Conservation (phyloP, 305 asterid species). For the Fraxinus sp. region DNA sequence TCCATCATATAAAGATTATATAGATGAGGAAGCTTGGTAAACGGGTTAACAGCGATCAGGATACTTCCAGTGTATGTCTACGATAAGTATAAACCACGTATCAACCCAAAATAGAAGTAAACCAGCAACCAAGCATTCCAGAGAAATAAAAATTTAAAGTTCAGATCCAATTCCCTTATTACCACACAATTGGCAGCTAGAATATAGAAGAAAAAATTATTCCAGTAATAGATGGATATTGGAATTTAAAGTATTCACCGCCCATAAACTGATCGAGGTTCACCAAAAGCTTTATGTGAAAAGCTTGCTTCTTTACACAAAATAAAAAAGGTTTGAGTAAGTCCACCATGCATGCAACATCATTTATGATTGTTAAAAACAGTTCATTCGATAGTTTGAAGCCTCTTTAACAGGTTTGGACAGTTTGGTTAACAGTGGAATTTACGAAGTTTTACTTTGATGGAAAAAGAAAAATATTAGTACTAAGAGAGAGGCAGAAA, state of each 20-base stretch:
- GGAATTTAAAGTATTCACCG: not conserved
- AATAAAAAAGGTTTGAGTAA: not conserved
- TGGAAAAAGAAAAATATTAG: not conserved
- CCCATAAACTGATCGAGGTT: not conserved
- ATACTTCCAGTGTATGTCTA: conserved; percentile 99
- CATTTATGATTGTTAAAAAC: not conserved
- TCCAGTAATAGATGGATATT: not conserved
- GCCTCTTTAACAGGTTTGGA: not conserved
- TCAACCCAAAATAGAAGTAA: conserved; percentile 26
- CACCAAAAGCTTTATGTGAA: not conserved
- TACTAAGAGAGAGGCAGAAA: not conserved
- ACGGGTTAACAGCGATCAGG: conserved; percentile 94
- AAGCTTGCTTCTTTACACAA: not conserved
- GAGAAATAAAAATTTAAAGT: not conserved
- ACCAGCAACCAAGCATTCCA: not conserved
- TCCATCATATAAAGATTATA: conserved; percentile 96
- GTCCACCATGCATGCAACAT: not conserved
- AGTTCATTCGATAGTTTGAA: not conserved
- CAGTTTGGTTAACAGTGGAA: not conserved
- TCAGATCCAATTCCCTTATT: not conserved
- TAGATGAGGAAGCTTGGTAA: conserved; percentile 96
- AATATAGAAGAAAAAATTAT: not conserved
- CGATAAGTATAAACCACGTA: conserved; percentile 26
- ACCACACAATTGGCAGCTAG: conserved; percentile 5
- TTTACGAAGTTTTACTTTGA: not conserved